Conservation (phyloP, 371 early-diverging fungal genomes). For the Mortierella sp. region DNA sequence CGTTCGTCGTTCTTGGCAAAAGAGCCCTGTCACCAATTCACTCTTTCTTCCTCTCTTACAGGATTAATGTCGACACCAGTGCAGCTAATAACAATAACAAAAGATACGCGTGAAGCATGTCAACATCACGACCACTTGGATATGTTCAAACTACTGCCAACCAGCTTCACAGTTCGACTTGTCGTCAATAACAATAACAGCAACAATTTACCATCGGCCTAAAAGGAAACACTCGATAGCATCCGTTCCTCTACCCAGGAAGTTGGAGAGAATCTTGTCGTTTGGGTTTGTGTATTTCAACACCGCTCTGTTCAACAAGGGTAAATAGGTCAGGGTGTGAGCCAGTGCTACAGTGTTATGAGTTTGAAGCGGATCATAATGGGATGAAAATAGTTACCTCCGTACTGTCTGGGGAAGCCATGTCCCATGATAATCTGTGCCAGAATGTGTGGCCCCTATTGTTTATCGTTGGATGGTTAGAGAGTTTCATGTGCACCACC, state of each 20-base stretch:
- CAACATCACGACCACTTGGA: background rate
- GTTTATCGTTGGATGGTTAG: background rate
- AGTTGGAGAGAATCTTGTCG: slow-evolving; percentile 88
- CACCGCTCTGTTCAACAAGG: slow-evolving; percentile 63
- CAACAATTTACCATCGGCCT: slow-evolving; percentile 68
- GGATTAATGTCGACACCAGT: slow-evolving; percentile 93
- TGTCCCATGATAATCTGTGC: slow-evolving; percentile 93
- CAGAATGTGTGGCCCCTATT: slow-evolving; percentile 87
- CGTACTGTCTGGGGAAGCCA: slow-evolving; percentile 95
- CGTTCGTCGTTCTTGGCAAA: too few species aligned
- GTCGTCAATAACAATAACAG: background rate
- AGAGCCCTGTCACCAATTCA: too few species aligned
- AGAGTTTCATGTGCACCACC: too few species aligned
- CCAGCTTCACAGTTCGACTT: too few species aligned
- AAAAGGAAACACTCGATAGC: slow-evolving; percentile 91
- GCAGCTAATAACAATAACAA: slow-evolving; percentile 57
- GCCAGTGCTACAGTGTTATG: background rate
- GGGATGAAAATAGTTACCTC: slow-evolving; percentile 56
- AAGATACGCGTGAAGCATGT: background rate
- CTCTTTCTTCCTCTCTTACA: slow-evolving; percentile 52
- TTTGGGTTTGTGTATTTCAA: slow-evolving; percentile 78
- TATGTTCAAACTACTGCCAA: too few species aligned
- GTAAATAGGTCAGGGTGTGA: background rate
- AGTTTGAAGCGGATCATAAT: too few species aligned
- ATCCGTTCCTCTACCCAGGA: slow-evolving; percentile 91